These are phyloP conservation scores for Phoma sp. DNA, from an alignment of 2,329 filamentous ascomycete species.

Conservation along the genomic window DNA sequence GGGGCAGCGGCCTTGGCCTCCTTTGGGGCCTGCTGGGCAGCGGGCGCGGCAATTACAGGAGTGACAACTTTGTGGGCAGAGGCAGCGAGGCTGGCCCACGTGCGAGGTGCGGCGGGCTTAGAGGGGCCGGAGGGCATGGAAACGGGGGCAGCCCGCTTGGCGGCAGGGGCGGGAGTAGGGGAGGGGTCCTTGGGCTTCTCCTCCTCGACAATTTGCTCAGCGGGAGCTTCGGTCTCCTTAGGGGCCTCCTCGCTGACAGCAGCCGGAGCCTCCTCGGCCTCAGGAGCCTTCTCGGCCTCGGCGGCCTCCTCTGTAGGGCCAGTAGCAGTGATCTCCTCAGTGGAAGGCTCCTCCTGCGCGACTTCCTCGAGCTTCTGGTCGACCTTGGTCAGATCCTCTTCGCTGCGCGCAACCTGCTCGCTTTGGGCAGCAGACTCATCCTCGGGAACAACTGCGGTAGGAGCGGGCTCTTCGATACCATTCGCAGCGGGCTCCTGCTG, in stretches of 20 bases:
- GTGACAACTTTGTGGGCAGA: constrained; percentile 55
- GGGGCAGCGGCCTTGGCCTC: constrained; percentile 47
- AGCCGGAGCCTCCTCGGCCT: constrained; percentile 50
- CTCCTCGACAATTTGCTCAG: constrained; percentile 49
- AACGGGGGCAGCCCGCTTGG: constrained; percentile 61
- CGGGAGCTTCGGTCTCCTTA: constrained; percentile 39
- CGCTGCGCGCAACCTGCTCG: constrained; percentile 46
- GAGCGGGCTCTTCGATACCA: constrained; percentile 51
- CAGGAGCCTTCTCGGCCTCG: constrained; percentile 43
- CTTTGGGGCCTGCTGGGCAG: constrained; percentile 39
- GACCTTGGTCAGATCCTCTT: constrained; percentile 60
- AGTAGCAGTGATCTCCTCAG: constrained; percentile 36
- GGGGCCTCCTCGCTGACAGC: constrained; percentile 48
- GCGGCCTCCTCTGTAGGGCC: constrained; percentile 48
- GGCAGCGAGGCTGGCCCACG: constrained; percentile 75
- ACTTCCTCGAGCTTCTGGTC: constrained; percentile 78
- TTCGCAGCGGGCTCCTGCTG: constrained; percentile 45
- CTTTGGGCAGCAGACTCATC: constrained; percentile 39
- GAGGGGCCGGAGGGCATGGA: constrained; percentile 64
- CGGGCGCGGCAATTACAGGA: constrained; percentile 48
- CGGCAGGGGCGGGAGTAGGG: constrained; percentile 59
- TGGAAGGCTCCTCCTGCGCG: constrained; percentile 43
- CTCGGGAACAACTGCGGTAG: constrained; percentile 42
- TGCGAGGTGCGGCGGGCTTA: constrained; percentile 64
- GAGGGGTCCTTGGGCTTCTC: constrained; percentile 70